Percentiles rank a stretch among this genome's conserved stretches.
Conservation (phyloP, 306 rosid species). For the Casuarina cunninghamiana region DNA sequence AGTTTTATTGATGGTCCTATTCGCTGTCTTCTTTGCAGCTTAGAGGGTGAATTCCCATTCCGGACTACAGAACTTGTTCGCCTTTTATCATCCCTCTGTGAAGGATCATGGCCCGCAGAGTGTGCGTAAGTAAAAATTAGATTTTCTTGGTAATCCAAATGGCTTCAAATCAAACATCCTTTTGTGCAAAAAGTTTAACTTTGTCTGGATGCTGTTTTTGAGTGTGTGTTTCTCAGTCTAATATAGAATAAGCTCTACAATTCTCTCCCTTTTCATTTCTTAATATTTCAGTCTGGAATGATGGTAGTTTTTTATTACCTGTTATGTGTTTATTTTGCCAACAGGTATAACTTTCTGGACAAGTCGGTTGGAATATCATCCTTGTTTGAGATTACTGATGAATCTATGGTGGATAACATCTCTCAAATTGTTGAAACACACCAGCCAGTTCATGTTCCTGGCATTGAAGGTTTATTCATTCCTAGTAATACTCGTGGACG, state of each 20-base stretch:
- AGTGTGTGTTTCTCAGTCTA: background rate
- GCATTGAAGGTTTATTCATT: conserved; percentile 74
- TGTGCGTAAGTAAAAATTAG: conserved; percentile 70
- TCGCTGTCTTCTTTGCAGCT: conserved; percentile 75
- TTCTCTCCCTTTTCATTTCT: background rate
- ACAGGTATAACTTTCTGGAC: conserved; percentile 85
- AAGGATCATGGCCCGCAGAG: conserved; percentile 93
- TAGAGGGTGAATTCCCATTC: conserved; percentile 86
- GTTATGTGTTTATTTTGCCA: conserved; percentile 24
- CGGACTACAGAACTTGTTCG: conserved; percentile 65
- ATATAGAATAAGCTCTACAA: background rate
- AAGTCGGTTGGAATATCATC: conserved; percentile 83
- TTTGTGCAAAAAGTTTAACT: background rate
- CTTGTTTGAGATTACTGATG: conserved; percentile 55
- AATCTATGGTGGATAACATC: conserved; percentile 40
- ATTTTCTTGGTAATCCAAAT: conserved; percentile 28
- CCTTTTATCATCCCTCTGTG: conserved; percentile 87
- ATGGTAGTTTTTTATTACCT: background rate
- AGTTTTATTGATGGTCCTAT: conserved; percentile 90
- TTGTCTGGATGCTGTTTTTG: background rate
- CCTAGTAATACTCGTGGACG: conserved; percentile 77
- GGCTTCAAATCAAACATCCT: background rate
- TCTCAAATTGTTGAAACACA: conserved; percentile 58
- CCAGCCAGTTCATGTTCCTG: conserved; percentile 63
- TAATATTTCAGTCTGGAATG: background rate